Evolutionary conservation across 306 rosid species (phyloP), one percentile per base, ranked within the genome.

Genomic region (Cucumis melo): DNA sequence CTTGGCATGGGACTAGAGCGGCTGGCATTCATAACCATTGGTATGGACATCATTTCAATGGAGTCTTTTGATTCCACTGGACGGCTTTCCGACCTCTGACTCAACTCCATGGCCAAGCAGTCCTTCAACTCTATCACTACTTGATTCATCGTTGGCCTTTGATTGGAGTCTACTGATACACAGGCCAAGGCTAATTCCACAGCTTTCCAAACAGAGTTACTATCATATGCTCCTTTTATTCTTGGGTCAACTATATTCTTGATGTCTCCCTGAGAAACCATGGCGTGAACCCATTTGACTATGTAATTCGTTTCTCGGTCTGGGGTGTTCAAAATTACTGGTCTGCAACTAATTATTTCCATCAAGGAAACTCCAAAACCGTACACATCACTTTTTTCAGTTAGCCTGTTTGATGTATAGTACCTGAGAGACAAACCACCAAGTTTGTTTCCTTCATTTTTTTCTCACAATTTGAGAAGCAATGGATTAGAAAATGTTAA

Each of bases 321-420:
- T 42, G 2, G 48, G 10, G 48, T 42, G 10, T 42, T 70, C 11
- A 58, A 44, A 2, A 62, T 17, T 10, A 68, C 78, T 2, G 77
- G 75, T 8, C 38, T 62, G 21, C 79, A 24, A 1, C 77, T 84
- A 60, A 79, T 38, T 10, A 84, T 76, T 60, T 74, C 70, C 59
- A 84, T 13, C 7, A 81, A 34, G 0, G 77, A 79, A 9, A 84
- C 36, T n/a, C 87, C 87, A 6, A 68, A 79, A 59, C 83, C 63
- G 17, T 81, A 84, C 27, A 84, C 72, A 24, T 81, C 79, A 13
- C 83, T 81, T 48, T 76, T 84, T 81, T 84, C 78, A 8, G 60
- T 84, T 16, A 84, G n/a, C 55, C 62, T 61, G 32, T 79, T 72
- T 9, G 81, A 75, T 11, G 4, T 7, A 5, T 66, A 50, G 74